A percentile compares a stretch with the other conserved stretches of the same genome.
These are phyloP conservation scores for Fusarium dimerum DNA, from an alignment of 2,329 filamentous ascomycete species.

Conservation along the genomic window DNA sequence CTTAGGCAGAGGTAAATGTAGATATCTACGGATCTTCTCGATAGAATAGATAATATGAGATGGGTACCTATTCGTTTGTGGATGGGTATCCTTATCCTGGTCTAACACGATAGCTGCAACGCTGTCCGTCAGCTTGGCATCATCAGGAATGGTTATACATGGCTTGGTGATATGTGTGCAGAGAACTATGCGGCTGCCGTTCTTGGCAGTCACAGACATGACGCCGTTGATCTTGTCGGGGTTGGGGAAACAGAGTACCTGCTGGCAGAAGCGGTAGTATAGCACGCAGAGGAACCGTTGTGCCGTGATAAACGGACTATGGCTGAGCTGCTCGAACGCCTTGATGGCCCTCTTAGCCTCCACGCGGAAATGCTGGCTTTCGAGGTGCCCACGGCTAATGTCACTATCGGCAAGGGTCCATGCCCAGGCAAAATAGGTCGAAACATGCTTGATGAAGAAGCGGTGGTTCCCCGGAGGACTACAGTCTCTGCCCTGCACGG, in stretches of 20 bases:
- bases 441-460: conserved; percentile 1
- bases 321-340: not conserved
- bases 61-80: not conserved
- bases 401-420: not conserved
- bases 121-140: not conserved
- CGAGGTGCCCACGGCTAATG: not conserved
- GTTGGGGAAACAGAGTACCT: conserved; percentile 1
- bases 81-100: not conserved
- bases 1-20: not conserved
- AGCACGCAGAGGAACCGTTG: not conserved
- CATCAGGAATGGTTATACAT: not conserved
- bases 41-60: conserved; percentile 1
- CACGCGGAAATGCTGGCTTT: conserved; percentile 2
- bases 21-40: not conserved
- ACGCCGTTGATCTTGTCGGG: not conserved
- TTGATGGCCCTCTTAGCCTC: conserved; percentile 1
- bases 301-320: not conserved
- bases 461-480: conserved; percentile 1
- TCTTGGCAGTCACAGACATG: not conserved
- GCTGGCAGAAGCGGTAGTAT: not conserved
- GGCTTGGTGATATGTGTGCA: not conserved
- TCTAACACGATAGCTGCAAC: not conserved
- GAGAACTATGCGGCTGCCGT: not conserved
- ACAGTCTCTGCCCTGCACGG: not conserved
- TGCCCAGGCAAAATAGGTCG: conserved; percentile 1